Evolutionary conservation across 2,329 filamentous ascomycete genomes (phyloP), one percentile per base, ranked within the genome.

Genomic region (Drechslerella coelobrocha): DNA sequence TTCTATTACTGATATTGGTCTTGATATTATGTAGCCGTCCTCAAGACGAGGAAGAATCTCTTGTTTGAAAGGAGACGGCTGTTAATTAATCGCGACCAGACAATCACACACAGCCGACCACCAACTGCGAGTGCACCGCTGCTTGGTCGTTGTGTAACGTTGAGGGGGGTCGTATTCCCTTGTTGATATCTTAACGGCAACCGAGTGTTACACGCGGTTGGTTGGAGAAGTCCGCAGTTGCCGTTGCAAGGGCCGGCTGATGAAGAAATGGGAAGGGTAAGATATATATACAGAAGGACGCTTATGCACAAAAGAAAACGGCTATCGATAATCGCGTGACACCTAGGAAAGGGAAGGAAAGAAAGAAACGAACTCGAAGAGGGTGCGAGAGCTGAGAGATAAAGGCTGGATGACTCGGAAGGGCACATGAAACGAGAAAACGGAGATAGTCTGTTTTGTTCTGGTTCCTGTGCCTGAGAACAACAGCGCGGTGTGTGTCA

Each of bases 401-500:
- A 61, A 27, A 47, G 47, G 48, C 31, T 8, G n/a, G 47, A 19
- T 6, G 47, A 61, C 29, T 8, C 19, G 57, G 48, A 31, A 51
- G 47, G 47, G 47, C n/a, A 27, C 31, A n/a, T 39, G 51, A 41
- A n/a, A 39, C 29, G 21, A 9, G 51, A 39, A 26, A 24, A 39
- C 29, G 51, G 31, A 55, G 31, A 51, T 51, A 31, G 47, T 27
- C 47, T 27, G 47, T 27, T 51, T 37, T 14, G 10, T 10, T 27
- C 27, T 37, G 8, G 10, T 10, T 19, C 29, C 26, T 53, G 50
- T 34, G 29, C 23, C 48, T 29, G 19, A 53, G 50, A 14, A 12
- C 17, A 12, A 23, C 29, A 41, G 34, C 21, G 29, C 21, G 41
- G 17, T 39, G 52, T 43, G 17, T 39, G 52, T 43, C 31, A 43